Base-by-base conservation (phyloP, 108 stramenopile species). In the Skeletonema costatum region DNA sequence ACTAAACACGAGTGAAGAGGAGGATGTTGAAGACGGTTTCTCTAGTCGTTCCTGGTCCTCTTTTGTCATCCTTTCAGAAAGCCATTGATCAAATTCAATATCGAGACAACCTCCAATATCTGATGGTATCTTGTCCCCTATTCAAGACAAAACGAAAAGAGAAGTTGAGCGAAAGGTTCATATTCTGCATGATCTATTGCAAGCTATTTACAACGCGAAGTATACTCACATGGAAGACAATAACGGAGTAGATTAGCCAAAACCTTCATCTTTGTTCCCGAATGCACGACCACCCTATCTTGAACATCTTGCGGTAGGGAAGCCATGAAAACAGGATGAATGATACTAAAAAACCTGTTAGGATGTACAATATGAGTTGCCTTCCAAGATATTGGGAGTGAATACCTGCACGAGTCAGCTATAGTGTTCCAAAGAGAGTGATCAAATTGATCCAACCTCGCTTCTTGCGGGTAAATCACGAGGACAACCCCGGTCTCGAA, bases 201-300 rank as follows among this genome's bases (percentile, higher is more conserved):
- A 41, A 12, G 12, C 9, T 2, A 41, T 41, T 41, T 25, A 56
- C 7, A 56, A 25, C 53, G 29, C 9, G 9, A 56, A 1, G 3
- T 8, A 8, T 56, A 56, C 53, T 56, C 53, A 56, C 79, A 75
- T 33, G 79, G 74, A 32, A 80, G 79, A 21, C 79, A 75, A 31
- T 75, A 80, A 32, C 74, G 53, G 32, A 75, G 59, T 9, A 80
- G 60, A 29, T 75, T 75, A 13, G 74, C 74, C 25, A 80, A 46
- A 13, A 80, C 79, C 66, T 80, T 75, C 79, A 80, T 78, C 53
- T 78, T 78, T 12, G 77, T 78, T 8, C 77, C 77, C 19, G 77
- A 78, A 35, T 78, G 77, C 5, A 78, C 77, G 5, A 78, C 62
- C 32, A 78, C 77, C 14, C 70, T 70, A 71, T 78, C 77, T 50